Evolutionary conservation across 1,284 basidiomycete genomes (phyloP).

Genomic region (Papiliotrema fonsecae): DNA sequence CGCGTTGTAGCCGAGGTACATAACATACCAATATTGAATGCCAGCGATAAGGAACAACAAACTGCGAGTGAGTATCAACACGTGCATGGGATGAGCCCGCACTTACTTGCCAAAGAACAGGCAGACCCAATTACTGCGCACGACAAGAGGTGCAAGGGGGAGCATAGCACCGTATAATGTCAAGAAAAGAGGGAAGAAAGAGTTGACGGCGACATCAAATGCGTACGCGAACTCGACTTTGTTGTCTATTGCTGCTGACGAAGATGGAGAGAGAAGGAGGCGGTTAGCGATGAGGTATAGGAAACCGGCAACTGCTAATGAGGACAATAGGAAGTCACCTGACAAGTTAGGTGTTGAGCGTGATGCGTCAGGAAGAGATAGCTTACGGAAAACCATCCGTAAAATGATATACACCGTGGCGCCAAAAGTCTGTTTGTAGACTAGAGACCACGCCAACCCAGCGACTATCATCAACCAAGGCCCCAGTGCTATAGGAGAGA

Average conservation of each 20-base stretch:
- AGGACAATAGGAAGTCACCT: conserved; percentile 71
- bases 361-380: background rate
- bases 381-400: conserved; percentile 68
- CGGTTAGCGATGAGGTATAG: conserved; percentile 76
- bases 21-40: conserved; percentile 80
- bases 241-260: conserved; percentile 61
- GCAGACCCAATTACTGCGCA: conserved; percentile 82
- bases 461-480: conserved; percentile 55
- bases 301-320: conserved; percentile 65
- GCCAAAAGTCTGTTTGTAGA: conserved; percentile 62
- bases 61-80: conserved; percentile 14
- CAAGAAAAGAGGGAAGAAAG: conserved; percentile 87
- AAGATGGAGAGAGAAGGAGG: conserved; percentile 64
- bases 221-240: conserved; percentile 85
- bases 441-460: conserved; percentile 75
- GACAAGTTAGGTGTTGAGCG: background rate
- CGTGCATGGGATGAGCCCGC: background rate
- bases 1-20: conserved; percentile 80
- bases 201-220: conserved; percentile 91
- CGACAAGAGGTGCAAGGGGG: conserved; percentile 72
- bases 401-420: conserved; percentile 62
- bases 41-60: conserved; percentile 82
- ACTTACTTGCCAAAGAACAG: conserved; percentile 76
- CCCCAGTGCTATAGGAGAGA: no score
- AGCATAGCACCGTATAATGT: conserved; percentile 81